phyloP scores from a whole-genome alignment of 768 basidiomycete species.

The Mycena amicta region DNA sequence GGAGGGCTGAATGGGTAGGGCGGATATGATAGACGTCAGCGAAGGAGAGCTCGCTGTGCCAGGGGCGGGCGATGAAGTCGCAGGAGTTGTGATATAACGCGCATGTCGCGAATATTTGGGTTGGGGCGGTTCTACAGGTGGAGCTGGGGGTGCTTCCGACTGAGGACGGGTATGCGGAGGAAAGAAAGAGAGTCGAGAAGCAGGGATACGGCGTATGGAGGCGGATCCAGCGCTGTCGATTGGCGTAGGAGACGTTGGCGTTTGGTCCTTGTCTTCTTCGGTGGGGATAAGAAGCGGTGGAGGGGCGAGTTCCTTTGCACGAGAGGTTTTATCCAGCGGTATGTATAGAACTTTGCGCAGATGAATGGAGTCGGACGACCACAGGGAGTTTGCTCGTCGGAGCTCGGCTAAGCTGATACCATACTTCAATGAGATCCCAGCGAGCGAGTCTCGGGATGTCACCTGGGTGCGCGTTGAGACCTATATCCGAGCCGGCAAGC shows the following conservation, averaged over 20 bases:
- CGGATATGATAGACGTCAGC: conserved; percentile 46
- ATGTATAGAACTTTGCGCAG: conserved; percentile 82
- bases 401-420: conserved; percentile 83
- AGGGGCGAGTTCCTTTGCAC: conserved; percentile 38
- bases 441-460: conserved; percentile 72
- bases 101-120: conserved; percentile 17
- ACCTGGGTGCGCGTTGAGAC: too few relatives aligned
- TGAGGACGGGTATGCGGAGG: conserved; percentile 41
- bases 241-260: conserved; percentile 7
- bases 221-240: conserved; percentile 12
- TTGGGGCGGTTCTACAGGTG: conserved; percentile 16
- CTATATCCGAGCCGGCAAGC: not conserved
- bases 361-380: conserved; percentile 92
- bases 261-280: conserved; percentile 8
- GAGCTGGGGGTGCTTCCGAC: conserved; percentile 19
- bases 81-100: conserved; percentile 21
- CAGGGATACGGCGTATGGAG: conserved; percentile 48
- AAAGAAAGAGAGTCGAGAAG: conserved; percentile 57
- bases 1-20: conserved; percentile 54
- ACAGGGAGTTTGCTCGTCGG: conserved; percentile 87
- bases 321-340: conserved; percentile 63
- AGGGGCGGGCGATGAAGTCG: conserved; percentile 2
- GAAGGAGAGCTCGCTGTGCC: conserved; percentile 28
- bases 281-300: conserved; percentile 21
- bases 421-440: conserved; percentile 88